Conservation (phyloP, 1,139 yeast genomes). For the Spathaspora sp. region DNA sequence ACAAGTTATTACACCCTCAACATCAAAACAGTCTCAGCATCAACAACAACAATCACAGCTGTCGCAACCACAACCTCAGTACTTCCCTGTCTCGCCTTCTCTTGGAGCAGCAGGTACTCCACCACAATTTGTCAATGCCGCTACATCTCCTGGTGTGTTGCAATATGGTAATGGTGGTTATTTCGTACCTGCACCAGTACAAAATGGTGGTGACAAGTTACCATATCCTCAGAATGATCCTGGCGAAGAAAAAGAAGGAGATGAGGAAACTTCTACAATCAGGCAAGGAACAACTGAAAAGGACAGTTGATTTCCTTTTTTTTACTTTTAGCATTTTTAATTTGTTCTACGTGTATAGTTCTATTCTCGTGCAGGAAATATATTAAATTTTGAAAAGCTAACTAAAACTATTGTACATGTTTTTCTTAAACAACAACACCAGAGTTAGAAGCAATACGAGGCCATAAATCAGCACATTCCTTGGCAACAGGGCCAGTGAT, state of each 20-base stretch:
- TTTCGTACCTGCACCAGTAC: slow-evolving; percentile 5
- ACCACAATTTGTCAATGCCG: slow-evolving; percentile 6
- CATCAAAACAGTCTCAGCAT: slow-evolving; percentile 13
- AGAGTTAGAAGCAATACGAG: slow-evolving; percentile 99
- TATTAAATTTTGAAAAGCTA: slow-evolving; percentile 3
- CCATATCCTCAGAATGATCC: slow-evolving; percentile 12
- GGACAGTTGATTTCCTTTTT: background rate
- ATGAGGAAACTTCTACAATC: slow-evolving; percentile 2
- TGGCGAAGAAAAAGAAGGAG: background rate
- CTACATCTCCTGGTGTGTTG: slow-evolving; percentile 10
- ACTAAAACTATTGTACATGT: slow-evolving; percentile 6
- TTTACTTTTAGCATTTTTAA: background rate
- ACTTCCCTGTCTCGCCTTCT: slow-evolving; percentile 39
- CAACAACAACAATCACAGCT: slow-evolving; percentile 13
- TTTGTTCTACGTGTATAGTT: background rate
- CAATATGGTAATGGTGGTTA: slow-evolving; percentile 5
- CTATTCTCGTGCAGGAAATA: background rate
- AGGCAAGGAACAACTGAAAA: background rate
- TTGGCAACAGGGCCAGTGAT: slow-evolving; percentile 99
- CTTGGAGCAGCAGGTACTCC: slow-evolving; percentile 15
- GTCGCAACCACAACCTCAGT: slow-evolving; percentile 35
- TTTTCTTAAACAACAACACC: slow-evolving; percentile 92
- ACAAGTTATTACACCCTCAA: slow-evolving; percentile 2
- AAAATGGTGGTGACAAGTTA: slow-evolving; percentile 2
- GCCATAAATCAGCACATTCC: slow-evolving; percentile 99